Evolutionary conservation across 257 asterid species (phyloP).

Genomic region (Rhazya stricta): DNA sequence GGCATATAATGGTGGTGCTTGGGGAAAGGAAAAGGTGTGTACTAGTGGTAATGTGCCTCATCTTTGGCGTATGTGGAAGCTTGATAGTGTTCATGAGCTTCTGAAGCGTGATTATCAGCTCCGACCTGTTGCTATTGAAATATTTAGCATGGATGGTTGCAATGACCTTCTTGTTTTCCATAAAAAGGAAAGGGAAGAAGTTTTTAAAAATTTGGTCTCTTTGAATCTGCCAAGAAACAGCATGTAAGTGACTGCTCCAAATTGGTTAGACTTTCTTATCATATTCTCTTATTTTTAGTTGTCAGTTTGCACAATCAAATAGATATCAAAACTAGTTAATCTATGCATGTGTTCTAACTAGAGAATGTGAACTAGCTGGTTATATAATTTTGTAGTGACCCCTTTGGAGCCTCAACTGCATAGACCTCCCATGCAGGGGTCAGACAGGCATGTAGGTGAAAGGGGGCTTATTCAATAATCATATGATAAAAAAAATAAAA

Average conservation of each 20-base stretch:
- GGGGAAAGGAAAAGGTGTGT: conserved; percentile 95
- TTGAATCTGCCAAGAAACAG: conserved; percentile 98
- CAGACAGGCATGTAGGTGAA: too few relatives aligned
- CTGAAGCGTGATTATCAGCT: conserved; percentile 98
- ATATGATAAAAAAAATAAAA: too few relatives aligned
- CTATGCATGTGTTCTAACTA: background rate
- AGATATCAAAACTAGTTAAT: background rate
- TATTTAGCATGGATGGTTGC: conserved; percentile 99
- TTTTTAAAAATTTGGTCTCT: conserved; percentile 85
- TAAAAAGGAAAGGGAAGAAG: conserved; percentile 94
- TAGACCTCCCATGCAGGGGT: background rate
- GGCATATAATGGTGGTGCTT: conserved; percentile 99
- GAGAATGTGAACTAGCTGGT: background rate
- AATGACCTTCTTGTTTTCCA: conserved; percentile 96
- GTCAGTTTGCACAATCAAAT: background rate
- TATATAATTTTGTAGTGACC: background rate
- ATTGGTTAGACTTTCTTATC: conserved; percentile 3
- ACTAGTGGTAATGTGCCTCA: conserved; percentile 81
- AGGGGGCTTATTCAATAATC: too few relatives aligned
- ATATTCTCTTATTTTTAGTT: background rate
- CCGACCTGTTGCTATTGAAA: conserved; percentile 97
- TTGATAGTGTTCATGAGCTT: conserved; percentile 91
- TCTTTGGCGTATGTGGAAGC: conserved; percentile 99
- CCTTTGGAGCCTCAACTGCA: background rate
- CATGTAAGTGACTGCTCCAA: conserved; percentile 63